Evolutionary conservation across 106 monocot species (phyloP).

Genomic region (Dactylorhiza incarnata): DNA sequence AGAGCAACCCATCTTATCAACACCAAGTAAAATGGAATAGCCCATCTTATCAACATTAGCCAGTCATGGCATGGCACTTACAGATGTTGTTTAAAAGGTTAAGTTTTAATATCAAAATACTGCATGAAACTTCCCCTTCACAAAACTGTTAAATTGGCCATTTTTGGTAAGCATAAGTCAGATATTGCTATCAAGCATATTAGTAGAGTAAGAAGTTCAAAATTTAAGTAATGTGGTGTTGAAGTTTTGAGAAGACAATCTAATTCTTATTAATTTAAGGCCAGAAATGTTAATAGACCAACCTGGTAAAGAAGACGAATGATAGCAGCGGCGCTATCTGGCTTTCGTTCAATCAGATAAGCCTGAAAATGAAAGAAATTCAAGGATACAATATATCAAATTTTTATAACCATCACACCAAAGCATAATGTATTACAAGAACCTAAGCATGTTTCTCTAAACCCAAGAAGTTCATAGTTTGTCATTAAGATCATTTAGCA

Average conservation of each 20-base stretch:
- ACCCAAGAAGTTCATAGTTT: not conserved
- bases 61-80: not conserved
- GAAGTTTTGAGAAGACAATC: too few species aligned
- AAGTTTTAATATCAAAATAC: not conserved
- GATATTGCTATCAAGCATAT: conserved; percentile 2
- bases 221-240: not conserved
- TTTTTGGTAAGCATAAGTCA: not conserved
- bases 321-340: conserved; percentile 8
- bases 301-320: conserved; percentile 7
- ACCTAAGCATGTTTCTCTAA: not conserved
- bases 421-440: not conserved
- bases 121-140: not conserved
- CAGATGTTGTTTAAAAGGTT: not conserved
- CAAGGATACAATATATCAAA: not conserved
- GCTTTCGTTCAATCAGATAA: conserved; percentile 4
- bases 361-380: not conserved
- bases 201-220: not conserved
- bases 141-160: not conserved
- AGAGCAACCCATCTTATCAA: not conserved
- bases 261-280: too few species aligned
- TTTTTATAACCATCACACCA: not conserved
- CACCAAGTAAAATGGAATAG: not conserved
- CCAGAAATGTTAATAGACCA: not conserved
- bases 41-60: not conserved
- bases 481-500: not conserved